phyloP scores from a whole-genome alignment of 2,329 filamentous ascomycete species.

The Epicoccum nigrum region DNA sequence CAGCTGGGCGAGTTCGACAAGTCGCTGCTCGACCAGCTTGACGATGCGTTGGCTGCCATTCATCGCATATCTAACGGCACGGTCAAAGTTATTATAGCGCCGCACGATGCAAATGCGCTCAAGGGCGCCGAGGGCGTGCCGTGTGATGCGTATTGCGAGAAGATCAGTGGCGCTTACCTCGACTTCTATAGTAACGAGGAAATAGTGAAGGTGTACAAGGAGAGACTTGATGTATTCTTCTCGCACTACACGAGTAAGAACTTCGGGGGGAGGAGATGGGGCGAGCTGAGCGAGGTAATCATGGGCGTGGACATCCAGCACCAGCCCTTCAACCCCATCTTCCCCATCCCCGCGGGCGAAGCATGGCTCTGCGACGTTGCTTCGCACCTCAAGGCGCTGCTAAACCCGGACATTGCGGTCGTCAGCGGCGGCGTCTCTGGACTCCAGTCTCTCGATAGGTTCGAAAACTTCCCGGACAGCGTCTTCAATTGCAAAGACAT shows the following conservation, averaged over 20 bases:
- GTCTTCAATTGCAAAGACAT: slow-evolving; percentile 41
- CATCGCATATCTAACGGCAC: slow-evolving; percentile 44
- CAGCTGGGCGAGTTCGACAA: slow-evolving; percentile 41
- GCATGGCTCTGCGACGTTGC: slow-evolving; percentile 46
- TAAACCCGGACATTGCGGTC: slow-evolving; percentile 39
- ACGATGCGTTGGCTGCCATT: slow-evolving; percentile 44
- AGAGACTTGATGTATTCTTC: slow-evolving; percentile 42
- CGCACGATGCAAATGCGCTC: slow-evolving; percentile 44
- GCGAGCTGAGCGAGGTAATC: slow-evolving; percentile 39
- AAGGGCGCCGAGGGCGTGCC: slow-evolving; percentile 38
- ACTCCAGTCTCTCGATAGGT: slow-evolving; percentile 28
- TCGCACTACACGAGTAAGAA: slow-evolving; percentile 45
- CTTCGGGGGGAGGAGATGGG: slow-evolving; percentile 41
- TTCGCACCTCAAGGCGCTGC: slow-evolving; percentile 36
- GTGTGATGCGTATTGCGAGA: slow-evolving; percentile 45
- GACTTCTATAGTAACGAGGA: slow-evolving; percentile 45
- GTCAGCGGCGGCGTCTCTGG: slow-evolving; percentile 46
- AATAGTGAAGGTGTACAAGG: slow-evolving; percentile 38
- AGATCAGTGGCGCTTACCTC: slow-evolving; percentile 38
- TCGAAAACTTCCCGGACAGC: slow-evolving; percentile 42
- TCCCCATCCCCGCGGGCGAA: slow-evolving; percentile 43
- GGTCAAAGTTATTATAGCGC: slow-evolving; percentile 46
- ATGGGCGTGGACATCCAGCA: slow-evolving; percentile 46
- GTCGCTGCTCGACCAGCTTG: slow-evolving; percentile 41
- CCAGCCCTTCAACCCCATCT: slow-evolving; percentile 44